Percentiles rank a stretch among this genome's conserved stretches.
Evolutionary conservation across 192 early-diverging fungal genomes (phyloP).

Genomic region (Podochytrium sp.): DNA sequence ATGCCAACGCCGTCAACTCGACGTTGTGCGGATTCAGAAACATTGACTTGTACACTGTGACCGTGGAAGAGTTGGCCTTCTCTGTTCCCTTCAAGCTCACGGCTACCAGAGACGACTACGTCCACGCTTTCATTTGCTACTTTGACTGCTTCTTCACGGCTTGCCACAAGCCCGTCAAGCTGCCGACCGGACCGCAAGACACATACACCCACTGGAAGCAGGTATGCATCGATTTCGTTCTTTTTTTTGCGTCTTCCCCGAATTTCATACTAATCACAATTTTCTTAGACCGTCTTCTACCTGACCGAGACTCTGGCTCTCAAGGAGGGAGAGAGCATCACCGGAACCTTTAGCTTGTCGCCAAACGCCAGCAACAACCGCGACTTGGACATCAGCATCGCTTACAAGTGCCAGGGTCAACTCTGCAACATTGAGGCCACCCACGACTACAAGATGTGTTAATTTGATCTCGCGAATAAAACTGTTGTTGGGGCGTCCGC

Average conservation of each 20-base stretch:
- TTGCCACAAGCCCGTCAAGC: conserved; percentile 81
- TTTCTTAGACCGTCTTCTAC: conserved; percentile 87
- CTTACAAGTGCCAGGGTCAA: conserved; percentile 68
- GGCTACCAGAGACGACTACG: conserved; percentile 79
- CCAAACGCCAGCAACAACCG: conserved; percentile 87
- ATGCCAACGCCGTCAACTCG: conserved; percentile 81
- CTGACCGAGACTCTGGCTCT: conserved; percentile 73
- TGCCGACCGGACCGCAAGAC: conserved; percentile 80
- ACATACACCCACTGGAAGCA: conserved; percentile 99
- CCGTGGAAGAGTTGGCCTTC: conserved; percentile 86
- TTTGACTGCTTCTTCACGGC: conserved; percentile 96
- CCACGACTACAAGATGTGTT: conserved; percentile 77
- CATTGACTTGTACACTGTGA: conserved; percentile 86
- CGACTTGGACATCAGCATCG: conserved; percentile 89
- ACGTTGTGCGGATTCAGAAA: conserved; percentile 77
- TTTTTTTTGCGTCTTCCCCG: background rate
- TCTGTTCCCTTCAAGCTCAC: conserved; percentile 78
- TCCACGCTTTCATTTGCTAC: conserved; percentile 93
- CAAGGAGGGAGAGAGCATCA: conserved; percentile 74
- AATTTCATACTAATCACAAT: background rate
- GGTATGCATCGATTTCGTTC: conserved; percentile 35
- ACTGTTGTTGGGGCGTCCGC: background rate
- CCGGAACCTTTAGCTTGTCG: conserved; percentile 66
- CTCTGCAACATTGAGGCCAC: conserved; percentile 50
- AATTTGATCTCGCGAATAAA: too few relatives aligned